Conservation (phyloP, 2,329 filamentous ascomycete genomes). For the Cordyceps pruinosa region DNA sequence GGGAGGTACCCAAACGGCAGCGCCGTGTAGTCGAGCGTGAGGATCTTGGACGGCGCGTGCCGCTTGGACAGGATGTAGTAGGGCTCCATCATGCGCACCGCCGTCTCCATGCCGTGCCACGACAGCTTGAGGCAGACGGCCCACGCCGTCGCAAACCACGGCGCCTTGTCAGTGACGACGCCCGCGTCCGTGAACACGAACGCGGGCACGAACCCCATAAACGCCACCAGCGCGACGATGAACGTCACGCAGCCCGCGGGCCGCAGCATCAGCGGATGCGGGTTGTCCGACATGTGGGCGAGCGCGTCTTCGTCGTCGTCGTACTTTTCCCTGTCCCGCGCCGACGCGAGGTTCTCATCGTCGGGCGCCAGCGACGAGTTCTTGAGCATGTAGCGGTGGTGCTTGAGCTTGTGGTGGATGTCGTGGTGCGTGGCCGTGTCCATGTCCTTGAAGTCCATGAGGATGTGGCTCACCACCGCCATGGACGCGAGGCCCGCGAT, state of each 20-base stretch:
- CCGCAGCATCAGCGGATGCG: conserved; percentile 63
- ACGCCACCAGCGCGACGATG: conserved; percentile 48
- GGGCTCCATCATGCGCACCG: conserved; percentile 66
- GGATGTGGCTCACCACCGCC: conserved; percentile 65
- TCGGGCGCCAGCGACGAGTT: conserved; percentile 66
- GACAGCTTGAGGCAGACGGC: conserved; percentile 61
- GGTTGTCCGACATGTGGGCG: conserved; percentile 48
- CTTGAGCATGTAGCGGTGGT: conserved; percentile 60
- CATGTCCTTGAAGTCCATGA: conserved; percentile 67
- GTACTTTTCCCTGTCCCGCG: conserved; percentile 37
- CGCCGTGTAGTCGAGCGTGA: conserved; percentile 67
- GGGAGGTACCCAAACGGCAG: conserved; percentile 62
- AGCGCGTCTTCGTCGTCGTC: conserved; percentile 16
- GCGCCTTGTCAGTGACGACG: conserved; percentile 51
- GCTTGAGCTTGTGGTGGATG: conserved; percentile 61
- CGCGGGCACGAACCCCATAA: conserved; percentile 51
- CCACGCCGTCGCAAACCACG: conserved; percentile 59
- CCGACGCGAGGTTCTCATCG: conserved; percentile 38
- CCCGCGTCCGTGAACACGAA: conserved; percentile 54
- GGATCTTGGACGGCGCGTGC: conserved; percentile 56
- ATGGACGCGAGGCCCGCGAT: conserved; percentile 69
- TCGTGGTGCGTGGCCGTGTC: conserved; percentile 59
- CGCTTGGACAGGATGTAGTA: conserved; percentile 63
- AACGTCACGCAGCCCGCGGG: conserved; percentile 53
- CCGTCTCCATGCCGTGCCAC: conserved; percentile 63